A percentile compares a stretch with the other conserved stretches of the same genome.
Conservation (phyloP, 495 filamentous ascomycete species). For the Trypethelium eluteriae region DNA sequence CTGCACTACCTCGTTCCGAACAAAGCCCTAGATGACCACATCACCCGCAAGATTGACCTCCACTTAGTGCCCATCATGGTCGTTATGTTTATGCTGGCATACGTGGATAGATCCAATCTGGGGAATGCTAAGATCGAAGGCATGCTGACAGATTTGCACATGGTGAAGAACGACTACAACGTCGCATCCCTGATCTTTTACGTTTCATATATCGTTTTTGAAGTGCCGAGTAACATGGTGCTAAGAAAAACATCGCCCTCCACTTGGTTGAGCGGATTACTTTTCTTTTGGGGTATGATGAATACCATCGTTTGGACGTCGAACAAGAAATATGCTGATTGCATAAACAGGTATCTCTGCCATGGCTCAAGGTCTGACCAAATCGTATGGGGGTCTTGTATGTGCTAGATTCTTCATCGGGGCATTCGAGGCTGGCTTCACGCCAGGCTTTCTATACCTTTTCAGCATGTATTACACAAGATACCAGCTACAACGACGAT, state of each 20-base stretch:
- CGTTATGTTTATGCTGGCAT: slow-evolving; percentile 38
- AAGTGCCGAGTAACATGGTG: slow-evolving; percentile 59
- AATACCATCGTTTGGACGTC: not conserved
- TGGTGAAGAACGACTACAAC: slow-evolving; percentile 51
- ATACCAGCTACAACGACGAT: slow-evolving; percentile 52
- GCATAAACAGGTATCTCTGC: slow-evolving; percentile 35
- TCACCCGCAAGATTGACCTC: slow-evolving; percentile 26
- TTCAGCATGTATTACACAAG: slow-evolving; percentile 56
- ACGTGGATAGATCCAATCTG: slow-evolving; percentile 29
- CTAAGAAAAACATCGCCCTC: slow-evolving; percentile 58
- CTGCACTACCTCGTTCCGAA: not conserved
- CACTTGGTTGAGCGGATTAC: slow-evolving; percentile 47
- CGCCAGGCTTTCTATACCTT: slow-evolving; percentile 37
- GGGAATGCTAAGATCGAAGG: slow-evolving; percentile 58
- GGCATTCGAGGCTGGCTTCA: slow-evolving; percentile 47
- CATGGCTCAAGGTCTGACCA: slow-evolving; percentile 52
- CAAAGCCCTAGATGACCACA: slow-evolving; percentile 17
- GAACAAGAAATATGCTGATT: slow-evolving; percentile 19
- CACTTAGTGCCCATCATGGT: slow-evolving; percentile 36
- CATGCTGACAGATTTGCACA: slow-evolving; percentile 50
- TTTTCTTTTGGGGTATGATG: slow-evolving; percentile 47
- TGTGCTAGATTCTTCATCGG: slow-evolving; percentile 53
- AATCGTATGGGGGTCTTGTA: slow-evolving; percentile 48
- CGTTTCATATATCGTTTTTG: slow-evolving; percentile 57
- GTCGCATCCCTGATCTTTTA: slow-evolving; percentile 60